Evolutionary conservation across 2,329 filamentous ascomycete genomes (phyloP).

Genomic region (Cyphellophora europaea): DNA sequence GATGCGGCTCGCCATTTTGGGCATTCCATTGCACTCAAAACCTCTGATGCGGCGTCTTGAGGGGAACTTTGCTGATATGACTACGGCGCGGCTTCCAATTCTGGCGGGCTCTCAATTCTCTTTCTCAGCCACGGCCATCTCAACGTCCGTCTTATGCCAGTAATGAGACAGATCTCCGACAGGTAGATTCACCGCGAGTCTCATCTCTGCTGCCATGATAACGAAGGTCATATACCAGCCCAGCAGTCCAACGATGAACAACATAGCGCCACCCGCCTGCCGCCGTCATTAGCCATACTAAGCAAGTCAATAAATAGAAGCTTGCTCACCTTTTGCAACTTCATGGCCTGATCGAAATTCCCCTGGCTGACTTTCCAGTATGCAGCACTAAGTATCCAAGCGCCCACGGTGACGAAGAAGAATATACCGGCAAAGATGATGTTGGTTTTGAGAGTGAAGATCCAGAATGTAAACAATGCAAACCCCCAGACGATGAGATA

Average conservation of each 20-base stretch:
- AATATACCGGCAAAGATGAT: slow-evolving; percentile 15
- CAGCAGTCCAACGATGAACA: slow-evolving; percentile 15
- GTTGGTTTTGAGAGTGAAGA: slow-evolving; percentile 18
- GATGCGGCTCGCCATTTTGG: too few species aligned
- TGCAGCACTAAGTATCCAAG: slow-evolving; percentile 16
- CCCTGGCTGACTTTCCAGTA: slow-evolving; percentile 18
- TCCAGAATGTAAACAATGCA: slow-evolving; percentile 17
- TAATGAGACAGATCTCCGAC: slow-evolving; percentile 17
- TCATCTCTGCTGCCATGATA: slow-evolving; percentile 19
- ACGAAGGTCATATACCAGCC: slow-evolving; percentile 19
- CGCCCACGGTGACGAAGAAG: slow-evolving; percentile 13
- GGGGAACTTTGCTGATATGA: too few species aligned
- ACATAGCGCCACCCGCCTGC: slow-evolving; percentile 15
- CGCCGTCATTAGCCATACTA: not conserved
- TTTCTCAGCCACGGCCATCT: not conserved
- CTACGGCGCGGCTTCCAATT: too few species aligned
- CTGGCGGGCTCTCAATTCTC: too few species aligned
- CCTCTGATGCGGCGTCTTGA: too few species aligned
- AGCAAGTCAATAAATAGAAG: too few species aligned
- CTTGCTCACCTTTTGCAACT: slow-evolving; percentile 16
- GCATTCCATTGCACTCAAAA: too few species aligned
- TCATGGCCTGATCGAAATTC: slow-evolving; percentile 10
- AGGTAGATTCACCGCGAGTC: slow-evolving; percentile 13
- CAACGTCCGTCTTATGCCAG: slow-evolving; percentile 7
- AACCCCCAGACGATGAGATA: slow-evolving; percentile 19